Conservation (phyloP, 2,329 filamentous ascomycete genomes). For the Leptographium galeiforme region DNA sequence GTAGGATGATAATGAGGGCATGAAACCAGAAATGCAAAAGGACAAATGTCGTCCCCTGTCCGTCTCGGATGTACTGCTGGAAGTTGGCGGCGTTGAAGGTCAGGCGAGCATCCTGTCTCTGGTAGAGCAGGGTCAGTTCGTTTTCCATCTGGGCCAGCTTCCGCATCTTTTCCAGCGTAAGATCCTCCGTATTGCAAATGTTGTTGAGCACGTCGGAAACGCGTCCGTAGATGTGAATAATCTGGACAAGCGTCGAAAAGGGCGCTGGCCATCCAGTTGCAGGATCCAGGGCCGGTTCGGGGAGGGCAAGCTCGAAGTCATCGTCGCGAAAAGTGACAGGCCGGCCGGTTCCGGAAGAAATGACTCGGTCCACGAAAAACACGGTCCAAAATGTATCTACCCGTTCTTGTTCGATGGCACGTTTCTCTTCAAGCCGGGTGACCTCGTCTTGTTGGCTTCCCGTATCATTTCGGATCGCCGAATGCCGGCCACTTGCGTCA, state of each 20-base stretch:
- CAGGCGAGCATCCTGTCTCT: constrained; percentile 58
- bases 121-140: constrained; percentile 59
- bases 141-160: constrained; percentile 66
- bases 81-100: constrained; percentile 82
- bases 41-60: constrained; percentile 78
- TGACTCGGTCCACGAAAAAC: constrained; percentile 75
- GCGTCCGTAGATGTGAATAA: constrained; percentile 74
- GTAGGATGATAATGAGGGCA: constrained; percentile 69
- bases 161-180: constrained; percentile 61
- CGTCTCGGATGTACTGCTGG: constrained; percentile 65
- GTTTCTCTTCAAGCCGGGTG: constrained; percentile 37
- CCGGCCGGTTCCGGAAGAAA: constrained; percentile 74
- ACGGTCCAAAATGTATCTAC: constrained; percentile 85
- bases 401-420: constrained; percentile 63
- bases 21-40: constrained; percentile 84
- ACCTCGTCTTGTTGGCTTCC: constrained; percentile 20
- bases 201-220: constrained; percentile 78
- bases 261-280: constrained; percentile 59
- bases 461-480: constrained; percentile 6
- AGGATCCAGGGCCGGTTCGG: constrained; percentile 34
- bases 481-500: constrained; percentile 11
- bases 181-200: constrained; percentile 58
- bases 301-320: constrained; percentile 70
- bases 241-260: constrained; percentile 67
- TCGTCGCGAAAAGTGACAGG: constrained; percentile 74